Evolutionary conservation across 805 yeast genomes (phyloP).

Genomic region (Myxozyma nipponensis): DNA sequence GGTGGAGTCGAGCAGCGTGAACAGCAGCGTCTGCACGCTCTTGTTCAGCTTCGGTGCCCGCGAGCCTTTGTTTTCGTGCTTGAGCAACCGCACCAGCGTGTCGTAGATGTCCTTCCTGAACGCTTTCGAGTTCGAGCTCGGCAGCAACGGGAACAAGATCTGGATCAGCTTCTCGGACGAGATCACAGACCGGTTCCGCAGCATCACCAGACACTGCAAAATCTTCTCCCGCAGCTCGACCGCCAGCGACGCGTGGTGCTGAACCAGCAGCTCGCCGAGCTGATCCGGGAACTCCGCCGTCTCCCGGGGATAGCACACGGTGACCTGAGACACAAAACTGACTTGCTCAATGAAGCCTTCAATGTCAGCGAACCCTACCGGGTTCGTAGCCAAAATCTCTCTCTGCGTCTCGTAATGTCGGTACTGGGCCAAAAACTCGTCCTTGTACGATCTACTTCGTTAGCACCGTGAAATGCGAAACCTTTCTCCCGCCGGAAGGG

Average conservation of each 20-base stretch:
- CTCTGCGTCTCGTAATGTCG: constrained; percentile 87
- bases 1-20: constrained; percentile 64
- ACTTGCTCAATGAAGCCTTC: constrained; percentile 77
- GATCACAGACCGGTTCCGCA: constrained; percentile 78
- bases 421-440: constrained; percentile 89
- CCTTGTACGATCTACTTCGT: constrained; percentile 61
- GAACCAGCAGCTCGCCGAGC: constrained; percentile 59
- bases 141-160: constrained; percentile 79
- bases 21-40: constrained; percentile 86
- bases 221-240: constrained; percentile 90
- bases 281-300: constrained; percentile 83
- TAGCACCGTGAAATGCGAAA: background rate
- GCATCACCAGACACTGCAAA: constrained; percentile 82
- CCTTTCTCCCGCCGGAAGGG: background rate
- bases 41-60: constrained; percentile 85
- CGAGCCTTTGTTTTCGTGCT: constrained; percentile 79
- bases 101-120: constrained; percentile 78
- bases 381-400: constrained; percentile 78
- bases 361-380: constrained; percentile 53
- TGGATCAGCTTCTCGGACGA: constrained; percentile 77
- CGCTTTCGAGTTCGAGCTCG: constrained; percentile 68
- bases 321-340: constrained; percentile 89
- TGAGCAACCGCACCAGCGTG: constrained; percentile 72
- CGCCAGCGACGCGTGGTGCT: constrained; percentile 74
- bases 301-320: constrained; percentile 83